phyloP scores from a whole-genome alignment of 345 rosid species.

The Hypericum androsaemum region DNA sequence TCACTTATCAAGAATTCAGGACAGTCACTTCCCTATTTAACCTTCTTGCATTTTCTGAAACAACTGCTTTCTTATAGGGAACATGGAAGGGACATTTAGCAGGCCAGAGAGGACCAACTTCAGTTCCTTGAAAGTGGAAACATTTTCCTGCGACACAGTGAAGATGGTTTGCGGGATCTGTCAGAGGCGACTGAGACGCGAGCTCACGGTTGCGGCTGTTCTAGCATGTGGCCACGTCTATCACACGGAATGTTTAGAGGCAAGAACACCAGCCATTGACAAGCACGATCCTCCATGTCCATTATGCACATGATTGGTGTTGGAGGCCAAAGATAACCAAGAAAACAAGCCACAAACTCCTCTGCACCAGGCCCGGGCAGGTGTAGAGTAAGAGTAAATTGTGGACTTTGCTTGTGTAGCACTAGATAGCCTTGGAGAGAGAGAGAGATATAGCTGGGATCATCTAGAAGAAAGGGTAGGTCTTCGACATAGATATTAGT shows the following conservation, averaged over 20 bases:
- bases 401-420: too few species aligned
- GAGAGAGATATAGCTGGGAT: too few species aligned
- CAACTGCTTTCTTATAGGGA: constrained; percentile 22
- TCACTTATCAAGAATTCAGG: background rate
- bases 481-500: too few species aligned
- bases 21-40: background rate
- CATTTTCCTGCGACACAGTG: constrained; percentile 21
- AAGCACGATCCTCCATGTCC: constrained; percentile 46
- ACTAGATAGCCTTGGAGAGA: too few species aligned
- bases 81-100: constrained; percentile 26
- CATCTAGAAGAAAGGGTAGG: too few species aligned
- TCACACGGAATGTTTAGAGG: constrained; percentile 58
- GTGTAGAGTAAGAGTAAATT: too few species aligned
- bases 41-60: background rate
- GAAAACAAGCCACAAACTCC: too few species aligned
- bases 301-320: constrained; percentile 23
- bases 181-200: constrained; percentile 38
- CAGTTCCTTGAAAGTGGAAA: constrained; percentile 25
- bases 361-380: too few species aligned
- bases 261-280: constrained; percentile 32
- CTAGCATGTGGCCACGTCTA: constrained; percentile 55
- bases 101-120: constrained; percentile 39
- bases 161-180: constrained; percentile 48
- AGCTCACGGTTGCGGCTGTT: constrained; percentile 44
- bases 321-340: constrained; percentile 2